phyloP scores from a whole-genome alignment of 768 basidiomycete genomes.

The Tylopilus subfusipes region DNA sequence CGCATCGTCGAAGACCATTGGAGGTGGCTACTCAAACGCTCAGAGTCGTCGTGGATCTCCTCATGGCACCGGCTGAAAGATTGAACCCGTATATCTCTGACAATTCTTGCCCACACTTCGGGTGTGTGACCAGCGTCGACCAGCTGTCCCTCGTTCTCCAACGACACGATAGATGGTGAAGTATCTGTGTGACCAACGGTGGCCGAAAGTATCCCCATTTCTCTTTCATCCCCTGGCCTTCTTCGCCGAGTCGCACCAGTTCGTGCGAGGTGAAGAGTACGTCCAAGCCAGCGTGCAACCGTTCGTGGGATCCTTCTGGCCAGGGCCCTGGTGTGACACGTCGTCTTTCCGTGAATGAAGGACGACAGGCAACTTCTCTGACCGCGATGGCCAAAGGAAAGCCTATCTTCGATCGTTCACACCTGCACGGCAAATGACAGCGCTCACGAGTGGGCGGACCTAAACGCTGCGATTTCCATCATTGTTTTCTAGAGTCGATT shows the following conservation, averaged over 20 bases:
- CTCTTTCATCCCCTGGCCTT: background rate
- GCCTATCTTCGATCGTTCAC: constrained; percentile 39
- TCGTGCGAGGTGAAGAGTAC: constrained; percentile 2
- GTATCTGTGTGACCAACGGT: background rate
- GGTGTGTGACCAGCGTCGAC: background rate
- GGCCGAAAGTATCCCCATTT: background rate
- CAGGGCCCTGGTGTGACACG: background rate
- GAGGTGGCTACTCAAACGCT: background rate
- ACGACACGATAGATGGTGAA: background rate
- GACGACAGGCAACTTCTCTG: background rate
- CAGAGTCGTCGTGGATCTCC: background rate
- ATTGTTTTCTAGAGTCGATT: constrained; percentile 7
- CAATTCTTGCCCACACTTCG: background rate
- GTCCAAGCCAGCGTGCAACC: constrained; percentile 1
- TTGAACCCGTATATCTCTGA: background rate
- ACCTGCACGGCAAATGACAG: constrained; percentile 48
- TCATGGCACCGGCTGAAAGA: background rate
- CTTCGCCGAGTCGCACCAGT: constrained; percentile 9
- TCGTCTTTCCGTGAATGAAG: constrained; percentile 14
- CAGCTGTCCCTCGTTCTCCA: constrained; percentile 1
- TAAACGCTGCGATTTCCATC: background rate
- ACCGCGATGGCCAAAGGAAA: constrained; percentile 16
- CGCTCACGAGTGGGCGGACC: constrained; percentile 13
- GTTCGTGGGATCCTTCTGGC: background rate
- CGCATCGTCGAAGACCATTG: background rate